Evolutionary conservation across 345 rosid genomes (phyloP), one percentile per base, ranked within the genome.

Genomic region (Acer campestre): DNA sequence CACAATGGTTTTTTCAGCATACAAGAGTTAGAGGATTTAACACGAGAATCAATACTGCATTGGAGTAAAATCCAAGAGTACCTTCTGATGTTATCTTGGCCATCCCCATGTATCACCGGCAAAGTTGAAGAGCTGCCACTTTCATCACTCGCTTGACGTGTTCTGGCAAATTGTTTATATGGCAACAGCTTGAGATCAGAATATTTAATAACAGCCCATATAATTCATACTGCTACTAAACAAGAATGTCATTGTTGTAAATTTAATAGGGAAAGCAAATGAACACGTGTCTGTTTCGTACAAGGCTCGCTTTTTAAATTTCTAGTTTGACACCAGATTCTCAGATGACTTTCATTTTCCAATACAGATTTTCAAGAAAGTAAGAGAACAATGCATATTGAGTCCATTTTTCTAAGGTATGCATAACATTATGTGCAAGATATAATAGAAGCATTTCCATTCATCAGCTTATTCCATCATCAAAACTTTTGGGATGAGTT

Each of bases 71-170:
- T 59, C 22, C 7, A 20, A 7, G 63, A 59, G 63, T 59, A 88
- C 94, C 80, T 89, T 71, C 83, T 87, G 17, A 85, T 87, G 17
- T 84, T 80, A 75, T 89, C 85, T 74, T 69, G 70, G 59, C 71
- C 83, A 66, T 85, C 91, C 53, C 81, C 84, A 48, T 59, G 76
- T 46, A 84, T 83, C 48, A 82, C 85, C 80, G 77, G 84, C 78
- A 83, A 40, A 61, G 78, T 78, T 10, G 87, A 83, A 63, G 88
- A 61, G 80, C 77, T 81, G 48, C 74, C 83, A 73, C 65, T 59
- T 18, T 72, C 72, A 44, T n/a, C 67, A 14, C 55, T 23, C n/a
- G 62, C 68, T 62, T 70, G 59, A 16, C 67, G 75, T 38, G 9
- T 61, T 68, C 90, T 86, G 89, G 48, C 61, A 58, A 22, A 16